Evolutionary conservation across 2,329 filamentous ascomycete genomes (phyloP).

Genomic region (Monosporascus sp.): DNA sequence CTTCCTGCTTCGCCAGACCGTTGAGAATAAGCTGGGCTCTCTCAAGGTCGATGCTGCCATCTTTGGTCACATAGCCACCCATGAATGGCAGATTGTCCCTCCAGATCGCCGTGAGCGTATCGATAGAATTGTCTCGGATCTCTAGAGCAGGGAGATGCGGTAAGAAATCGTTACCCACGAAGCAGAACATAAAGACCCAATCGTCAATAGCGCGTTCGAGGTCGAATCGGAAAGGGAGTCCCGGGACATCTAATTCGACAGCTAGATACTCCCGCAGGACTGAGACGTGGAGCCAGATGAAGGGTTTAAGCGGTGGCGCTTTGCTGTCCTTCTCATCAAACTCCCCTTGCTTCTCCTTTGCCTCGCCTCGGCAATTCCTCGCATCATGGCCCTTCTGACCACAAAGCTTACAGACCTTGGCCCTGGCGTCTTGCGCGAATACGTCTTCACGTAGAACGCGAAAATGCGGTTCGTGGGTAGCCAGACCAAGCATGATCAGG

Average conservation of each 20-base stretch:
- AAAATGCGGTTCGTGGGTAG: constrained; percentile 96
- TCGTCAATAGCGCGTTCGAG: constrained; percentile 92
- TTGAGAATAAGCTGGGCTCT: constrained; percentile 83
- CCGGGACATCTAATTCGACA: constrained; percentile 78
- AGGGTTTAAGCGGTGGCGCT: constrained; percentile 71
- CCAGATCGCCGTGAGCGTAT: constrained; percentile 96
- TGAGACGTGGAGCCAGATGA: constrained; percentile 96
- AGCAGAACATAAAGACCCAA: constrained; percentile 99
- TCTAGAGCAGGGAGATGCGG: constrained; percentile 96
- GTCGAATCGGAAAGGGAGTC: constrained; percentile 83
- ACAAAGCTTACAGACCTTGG: constrained; percentile 79
- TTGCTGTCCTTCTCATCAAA: constrained; percentile 74
- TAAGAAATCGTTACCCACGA: constrained; percentile 97
- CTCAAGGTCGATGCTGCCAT: constrained; percentile 83
- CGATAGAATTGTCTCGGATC: constrained; percentile 95
- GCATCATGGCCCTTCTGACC: constrained; percentile 90
- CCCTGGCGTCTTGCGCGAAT: constrained; percentile 82
- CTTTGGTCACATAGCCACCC: constrained; percentile 94
- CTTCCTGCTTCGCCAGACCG: constrained; percentile 87
- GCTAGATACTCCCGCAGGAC: constrained; percentile 89
- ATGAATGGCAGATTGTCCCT: constrained; percentile 84
- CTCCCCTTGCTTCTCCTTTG: constrained; percentile 72
- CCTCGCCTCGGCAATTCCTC: constrained; percentile 73
- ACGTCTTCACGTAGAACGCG: constrained; percentile 95
- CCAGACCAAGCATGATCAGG: constrained; percentile 96